These are phyloP conservation scores for Pythium pyrilobum DNA, from an alignment of 352 stramenopile species.

Conservation along the genomic window DNA sequence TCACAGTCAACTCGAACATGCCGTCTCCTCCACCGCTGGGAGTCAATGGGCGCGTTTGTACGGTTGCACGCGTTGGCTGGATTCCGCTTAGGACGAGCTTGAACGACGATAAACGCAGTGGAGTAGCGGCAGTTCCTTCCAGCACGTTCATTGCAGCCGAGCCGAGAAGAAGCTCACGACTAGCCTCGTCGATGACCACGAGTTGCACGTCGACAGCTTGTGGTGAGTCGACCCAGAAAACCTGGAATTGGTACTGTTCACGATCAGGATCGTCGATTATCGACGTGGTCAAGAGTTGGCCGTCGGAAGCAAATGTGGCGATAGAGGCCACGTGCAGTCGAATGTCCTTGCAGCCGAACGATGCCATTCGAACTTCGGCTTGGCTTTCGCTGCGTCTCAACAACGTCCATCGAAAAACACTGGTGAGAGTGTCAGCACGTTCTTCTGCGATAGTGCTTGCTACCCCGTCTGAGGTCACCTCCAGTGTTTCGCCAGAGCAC, in stretches of 20 bases:
- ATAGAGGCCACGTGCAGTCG: neutral
- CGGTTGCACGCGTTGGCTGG: too few species aligned
- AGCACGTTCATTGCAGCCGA: neutral
- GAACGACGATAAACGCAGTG: neutral
- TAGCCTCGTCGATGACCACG: neutral
- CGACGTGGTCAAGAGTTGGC: neutral
- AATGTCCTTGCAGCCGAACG: neutral
- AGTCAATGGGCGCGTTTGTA: too few species aligned
- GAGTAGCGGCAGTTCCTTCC: neutral
- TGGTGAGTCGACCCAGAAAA: slow-evolving; percentile 7
- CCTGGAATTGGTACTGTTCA: neutral
- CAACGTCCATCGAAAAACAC: slow-evolving; percentile 2
- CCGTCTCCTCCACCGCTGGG: too few species aligned
- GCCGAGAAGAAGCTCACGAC: neutral
- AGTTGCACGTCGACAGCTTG: neutral
- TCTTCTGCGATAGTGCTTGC: neutral
- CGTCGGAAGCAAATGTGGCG: neutral
- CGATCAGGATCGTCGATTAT: neutral
- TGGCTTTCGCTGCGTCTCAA: neutral
- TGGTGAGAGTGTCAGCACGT: neutral
- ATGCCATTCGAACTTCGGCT: neutral
- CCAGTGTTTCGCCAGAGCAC: too few species aligned
- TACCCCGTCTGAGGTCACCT: too few species aligned
- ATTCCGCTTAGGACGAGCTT: neutral
- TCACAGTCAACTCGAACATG: too few species aligned